Evolutionary conservation across 768 basidiomycete species (phyloP), one percentile per base, ranked within the genome.

Genomic region (Omphalotus guepiniiformis): DNA sequence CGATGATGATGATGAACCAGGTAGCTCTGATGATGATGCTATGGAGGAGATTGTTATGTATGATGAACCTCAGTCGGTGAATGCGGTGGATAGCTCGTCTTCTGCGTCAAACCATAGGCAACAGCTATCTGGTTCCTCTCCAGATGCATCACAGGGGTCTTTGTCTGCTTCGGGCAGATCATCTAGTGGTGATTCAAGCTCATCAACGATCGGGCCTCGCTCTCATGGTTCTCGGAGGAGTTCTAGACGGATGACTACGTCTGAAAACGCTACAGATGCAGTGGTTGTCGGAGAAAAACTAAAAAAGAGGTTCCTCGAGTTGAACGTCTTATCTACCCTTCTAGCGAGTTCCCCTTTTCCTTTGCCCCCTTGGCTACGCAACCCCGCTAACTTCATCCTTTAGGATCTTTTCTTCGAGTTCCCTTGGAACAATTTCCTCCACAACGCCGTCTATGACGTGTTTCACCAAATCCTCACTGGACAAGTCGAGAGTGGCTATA

Each of bases 371-470:
- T 46, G 18, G 22, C 48, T 23, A 15, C 6, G 22, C 40, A 21
- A 37, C 48, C 34, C 53, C 28, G 38, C 34, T 35, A 19, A 47
- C 30, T 51, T 53, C 16, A 21, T 27, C 16, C 42, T 37, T 19
- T 56, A 95, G 93, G 89, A 94, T 56, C 74, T 97, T 29, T 97
- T 97, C 73, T 97, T 97, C 62, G 85, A 88, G 51, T 96, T 86
- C 58, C 93, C 94, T 1, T 92, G 90, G 86, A 97, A 99, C 67
- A 97, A 98, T 62, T 98, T 98, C 63, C 68, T 98, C 25, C 96
- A 99, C 62, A 93, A 90, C 58, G 86, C 93, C 25, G 92, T 96
- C 15, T 98, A 98, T 61, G 96, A 99, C 62, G 72, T 96, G 49
- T 74, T 98, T 1, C 96, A 98, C 61, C 96, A 98, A 63, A 85